phyloP scores from a whole-genome alignment of 495 filamentous ascomycete species.

The Aspergillus leporis region DNA sequence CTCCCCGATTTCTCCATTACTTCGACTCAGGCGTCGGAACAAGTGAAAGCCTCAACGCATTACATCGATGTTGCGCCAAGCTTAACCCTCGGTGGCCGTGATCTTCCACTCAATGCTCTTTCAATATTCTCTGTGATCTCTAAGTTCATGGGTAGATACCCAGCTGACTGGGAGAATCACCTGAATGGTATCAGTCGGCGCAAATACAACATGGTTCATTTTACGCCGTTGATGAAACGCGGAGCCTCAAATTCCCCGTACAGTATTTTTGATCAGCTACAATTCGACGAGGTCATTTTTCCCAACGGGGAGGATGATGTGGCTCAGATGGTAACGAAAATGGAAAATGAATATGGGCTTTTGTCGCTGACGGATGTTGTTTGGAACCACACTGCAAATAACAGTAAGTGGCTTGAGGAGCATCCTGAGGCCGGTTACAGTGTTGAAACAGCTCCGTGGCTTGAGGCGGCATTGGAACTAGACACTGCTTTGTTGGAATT shows the following conservation, averaged over 20 bases:
- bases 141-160: constrained; percentile 95
- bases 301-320: constrained; percentile 87
- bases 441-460: constrained; percentile 86
- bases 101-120: constrained; percentile 79
- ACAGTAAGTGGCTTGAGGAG: constrained; percentile 89
- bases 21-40: constrained; percentile 47
- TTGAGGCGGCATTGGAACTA: constrained; percentile 83
- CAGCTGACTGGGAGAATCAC: constrained; percentile 84
- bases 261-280: constrained; percentile 88
- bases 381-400: constrained; percentile 96
- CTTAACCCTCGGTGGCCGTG: constrained; percentile 67
- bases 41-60: constrained; percentile 69
- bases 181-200: constrained; percentile 81
- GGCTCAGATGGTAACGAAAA: constrained; percentile 68
- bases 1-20: constrained; percentile 74
- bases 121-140: constrained; percentile 94
- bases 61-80: constrained; percentile 92
- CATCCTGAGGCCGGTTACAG: constrained; percentile 98
- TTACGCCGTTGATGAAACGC: constrained; percentile 87
- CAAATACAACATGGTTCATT: constrained; percentile 99
- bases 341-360: constrained; percentile 83
- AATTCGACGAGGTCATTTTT: constrained; percentile 81
- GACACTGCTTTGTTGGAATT: constrained; percentile 83
- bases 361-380: constrained; percentile 95
- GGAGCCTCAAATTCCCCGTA: constrained; percentile 95